Evolutionary conservation across 225 moss, liverwort and hornwort genomes (phyloP).

Genomic region (Physcomitrellopsis africana): DNA sequence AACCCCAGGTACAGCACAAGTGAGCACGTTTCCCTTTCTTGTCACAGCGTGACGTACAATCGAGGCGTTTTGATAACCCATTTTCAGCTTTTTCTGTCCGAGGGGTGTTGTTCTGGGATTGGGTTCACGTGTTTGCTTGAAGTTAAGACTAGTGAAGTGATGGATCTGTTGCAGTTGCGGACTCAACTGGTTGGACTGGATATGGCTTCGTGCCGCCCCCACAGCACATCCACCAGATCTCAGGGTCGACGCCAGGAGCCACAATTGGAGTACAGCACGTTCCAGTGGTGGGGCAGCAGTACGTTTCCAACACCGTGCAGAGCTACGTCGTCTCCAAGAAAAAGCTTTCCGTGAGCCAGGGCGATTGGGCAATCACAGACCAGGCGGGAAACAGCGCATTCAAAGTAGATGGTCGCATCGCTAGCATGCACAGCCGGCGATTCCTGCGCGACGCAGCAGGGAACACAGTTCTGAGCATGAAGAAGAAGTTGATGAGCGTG

Average conservation of each 20-base stretch:
- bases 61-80: too few relatives aligned
- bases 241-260: background rate
- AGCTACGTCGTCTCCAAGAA: constrained; percentile 61
- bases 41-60: too few relatives aligned
- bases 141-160: too few relatives aligned
- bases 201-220: constrained; percentile 44
- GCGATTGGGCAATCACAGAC: constrained; percentile 58
- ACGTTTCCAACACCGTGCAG: constrained; percentile 37
- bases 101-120: too few relatives aligned
- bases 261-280: background rate
- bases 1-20: constrained; percentile 1
- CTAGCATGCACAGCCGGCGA: constrained; percentile 49
- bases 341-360: constrained; percentile 50
- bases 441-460: constrained; percentile 46
- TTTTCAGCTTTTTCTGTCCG: too few relatives aligned
- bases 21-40: too few relatives aligned
- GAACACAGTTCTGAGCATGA: constrained; percentile 45
- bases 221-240: constrained; percentile 27
- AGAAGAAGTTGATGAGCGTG: constrained; percentile 61
- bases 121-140: too few relatives aligned
- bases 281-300: constrained; percentile 45
- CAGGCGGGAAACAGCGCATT: constrained; percentile 43
- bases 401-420: constrained; percentile 49
- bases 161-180: background rate
- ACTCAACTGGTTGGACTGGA: constrained; percentile 15